Evolutionary conservation across 345 rosid genomes (phyloP).

Genomic region (Eucalyptus globulus): DNA sequence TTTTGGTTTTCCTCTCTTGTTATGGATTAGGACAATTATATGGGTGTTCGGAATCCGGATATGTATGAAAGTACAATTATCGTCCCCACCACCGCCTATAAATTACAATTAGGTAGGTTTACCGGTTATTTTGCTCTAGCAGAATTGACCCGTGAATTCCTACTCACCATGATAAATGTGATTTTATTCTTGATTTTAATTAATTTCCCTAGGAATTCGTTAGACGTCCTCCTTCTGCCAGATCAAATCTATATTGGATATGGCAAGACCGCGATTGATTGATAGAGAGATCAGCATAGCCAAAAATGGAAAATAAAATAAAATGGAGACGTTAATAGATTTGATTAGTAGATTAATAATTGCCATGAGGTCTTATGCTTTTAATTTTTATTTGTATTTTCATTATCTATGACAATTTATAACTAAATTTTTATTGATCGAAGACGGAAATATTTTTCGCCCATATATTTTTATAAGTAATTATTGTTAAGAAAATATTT

Average conservation of each 20-base stretch:
- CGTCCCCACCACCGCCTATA: background rate
- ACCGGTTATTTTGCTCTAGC: background rate
- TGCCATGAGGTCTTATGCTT: background rate
- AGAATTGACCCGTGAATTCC: background rate
- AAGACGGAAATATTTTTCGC: too few relatives aligned
- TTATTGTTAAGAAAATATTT: background rate
- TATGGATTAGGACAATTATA: background rate
- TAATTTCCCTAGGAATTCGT: background rate
- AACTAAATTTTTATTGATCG: too few relatives aligned
- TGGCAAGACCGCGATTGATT: background rate
- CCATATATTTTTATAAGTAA: too few relatives aligned
- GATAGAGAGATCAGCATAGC: background rate
- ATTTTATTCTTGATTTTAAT: background rate
- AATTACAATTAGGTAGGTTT: background rate
- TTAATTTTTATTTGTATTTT: too few relatives aligned
- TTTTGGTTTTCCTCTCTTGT: background rate
- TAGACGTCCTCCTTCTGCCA: background rate
- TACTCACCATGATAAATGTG: background rate
- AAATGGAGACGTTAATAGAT: background rate
- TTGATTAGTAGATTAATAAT: background rate
- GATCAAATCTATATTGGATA: background rate
- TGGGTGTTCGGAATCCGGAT: background rate
- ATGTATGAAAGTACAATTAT: background rate
- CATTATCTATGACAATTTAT: too few relatives aligned
- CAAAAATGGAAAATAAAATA: background rate